Evolutionary conservation across 2,329 filamentous ascomycete species (phyloP), one percentile per base, ranked within the genome.

Genomic region (Trichoderma asperellum): DNA sequence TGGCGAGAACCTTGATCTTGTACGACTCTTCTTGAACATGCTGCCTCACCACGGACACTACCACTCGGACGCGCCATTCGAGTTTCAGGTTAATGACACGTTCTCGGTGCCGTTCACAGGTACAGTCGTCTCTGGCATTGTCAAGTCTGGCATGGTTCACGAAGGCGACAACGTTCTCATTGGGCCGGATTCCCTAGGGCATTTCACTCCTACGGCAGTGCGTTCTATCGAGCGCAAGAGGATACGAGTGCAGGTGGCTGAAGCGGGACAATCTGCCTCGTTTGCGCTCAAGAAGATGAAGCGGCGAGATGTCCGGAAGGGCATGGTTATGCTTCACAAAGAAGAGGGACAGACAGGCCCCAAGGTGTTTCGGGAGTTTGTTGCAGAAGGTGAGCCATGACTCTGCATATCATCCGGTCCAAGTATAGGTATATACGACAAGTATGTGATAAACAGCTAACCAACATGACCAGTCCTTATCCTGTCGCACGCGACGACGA

Each of bases 51-150:
- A 97, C 74, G 95, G 95, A 61, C 92, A 95, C 71, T 98, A 98
- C 79, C 92, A 98, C 77, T 86, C 90, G 21, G 90, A 93, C 58
- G 93, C 92, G 0, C 91, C 94, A 0, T 96, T 98, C 73, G 96
- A 98, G 77, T 97, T 98, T 74, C 91, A 97, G 70, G 88, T 99
- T 73, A 99, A 98, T 77, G 96, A 99, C 78, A 98, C 93, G 0
- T 99, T 98, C 85, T 97, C 94, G 0, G 96, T 99, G 5, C 96
- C 96, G 2, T 97, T 97, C 79, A 94, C 97, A 0, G 96, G 96
- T 14, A 99, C 96, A 0, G 96, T 99, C 0, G 94, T 99, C 1
- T 96, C 93, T 43, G 96, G 96, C 0, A 94, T 99, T 40, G 90
- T 98, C 71, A 97, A 96, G 75, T 89, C 90, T 1, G 92, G 95